Percentiles rank a stretch among this genome's conserved stretches.
These are phyloP conservation scores for Casaregolazyma suthepensis DNA, from an alignment of 1,139 yeast genomes.

Conservation along the genomic window DNA sequence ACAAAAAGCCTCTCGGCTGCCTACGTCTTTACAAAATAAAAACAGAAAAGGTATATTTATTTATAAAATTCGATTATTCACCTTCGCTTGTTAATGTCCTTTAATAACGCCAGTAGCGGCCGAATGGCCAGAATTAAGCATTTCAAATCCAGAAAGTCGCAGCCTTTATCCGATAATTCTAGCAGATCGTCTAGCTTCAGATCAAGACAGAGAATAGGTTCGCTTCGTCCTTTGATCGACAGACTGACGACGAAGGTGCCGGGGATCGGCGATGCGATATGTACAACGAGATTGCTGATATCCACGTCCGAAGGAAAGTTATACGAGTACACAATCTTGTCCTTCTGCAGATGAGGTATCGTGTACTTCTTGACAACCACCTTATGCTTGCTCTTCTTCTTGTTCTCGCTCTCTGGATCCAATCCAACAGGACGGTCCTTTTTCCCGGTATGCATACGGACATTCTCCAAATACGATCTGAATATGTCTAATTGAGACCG, in stretches of 20 bases:
- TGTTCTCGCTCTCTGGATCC: slow-evolving; percentile 20
- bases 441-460: slow-evolving; percentile 34
- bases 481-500: slow-evolving; percentile 35
- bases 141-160: slow-evolving; percentile 29
- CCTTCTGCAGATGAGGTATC: slow-evolving; percentile 29
- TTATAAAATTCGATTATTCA: neutral
- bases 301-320: slow-evolving; percentile 27
- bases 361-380: slow-evolving; percentile 30
- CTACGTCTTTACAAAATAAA: slow-evolving; percentile 21
- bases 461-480: slow-evolving; percentile 34
- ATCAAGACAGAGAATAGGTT: slow-evolving; percentile 30
- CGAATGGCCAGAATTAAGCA: slow-evolving; percentile 29
- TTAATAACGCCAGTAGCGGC: slow-evolving; percentile 22
- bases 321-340: slow-evolving; percentile 30
- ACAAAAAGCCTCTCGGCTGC: slow-evolving; percentile 25
- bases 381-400: slow-evolving; percentile 21
- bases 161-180: slow-evolving; percentile 30
- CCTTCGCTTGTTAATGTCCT: slow-evolving; percentile 19
- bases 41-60: slow-evolving; percentile 2
- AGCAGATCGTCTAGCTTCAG: slow-evolving; percentile 34
- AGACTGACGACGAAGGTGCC: slow-evolving; percentile 35
- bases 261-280: slow-evolving; percentile 32
- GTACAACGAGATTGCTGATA: slow-evolving; percentile 21
- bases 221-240: slow-evolving; percentile 30
- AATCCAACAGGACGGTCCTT: slow-evolving; percentile 26